Percentiles rank a stretch among this genome's conserved stretches.
Evolutionary conservation across 2,329 filamentous ascomycete genomes (phyloP).

Genomic region (Hypoxylon sp.): DNA sequence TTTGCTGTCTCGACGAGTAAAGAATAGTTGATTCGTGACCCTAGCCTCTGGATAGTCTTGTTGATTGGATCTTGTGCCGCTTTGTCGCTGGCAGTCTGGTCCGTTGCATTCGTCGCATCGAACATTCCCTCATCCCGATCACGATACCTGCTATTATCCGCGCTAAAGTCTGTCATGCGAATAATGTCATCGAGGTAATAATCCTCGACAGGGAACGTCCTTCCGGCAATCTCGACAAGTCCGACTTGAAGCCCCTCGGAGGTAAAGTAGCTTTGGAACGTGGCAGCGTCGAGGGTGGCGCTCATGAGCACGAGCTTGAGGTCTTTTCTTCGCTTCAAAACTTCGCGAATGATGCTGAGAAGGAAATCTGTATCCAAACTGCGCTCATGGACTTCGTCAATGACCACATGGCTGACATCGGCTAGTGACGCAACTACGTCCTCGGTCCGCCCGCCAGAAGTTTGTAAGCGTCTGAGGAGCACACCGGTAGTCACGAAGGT

Average conservation of each 20-base stretch:
- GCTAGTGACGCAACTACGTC: conserved; percentile 85
- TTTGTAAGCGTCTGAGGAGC: conserved; percentile 89
- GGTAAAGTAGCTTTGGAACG: conserved; percentile 88
- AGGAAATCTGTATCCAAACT: conserved; percentile 96
- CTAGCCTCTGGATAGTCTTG: conserved; percentile 77
- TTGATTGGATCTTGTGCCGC: conserved; percentile 68
- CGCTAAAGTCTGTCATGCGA: conserved; percentile 79
- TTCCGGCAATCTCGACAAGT: conserved; percentile 85
- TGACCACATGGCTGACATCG: conserved; percentile 93
- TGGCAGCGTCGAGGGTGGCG: conserved; percentile 89
- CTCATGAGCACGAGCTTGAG: conserved; percentile 96
- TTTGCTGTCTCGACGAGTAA: conserved; percentile 84
- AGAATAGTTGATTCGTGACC: conserved; percentile 91
- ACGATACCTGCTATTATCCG: conserved; percentile 48
- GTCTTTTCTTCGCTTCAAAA: conserved; percentile 79
- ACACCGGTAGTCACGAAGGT: conserved; percentile 98
- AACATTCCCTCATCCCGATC: conserved; percentile 45
- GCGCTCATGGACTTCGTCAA: conserved; percentile 96
- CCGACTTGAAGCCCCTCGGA: conserved; percentile 77
- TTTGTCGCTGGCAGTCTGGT: conserved; percentile 55
- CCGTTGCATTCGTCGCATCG: conserved; percentile 58
- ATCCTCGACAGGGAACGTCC: conserved; percentile 91
- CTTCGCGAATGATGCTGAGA: conserved; percentile 86
- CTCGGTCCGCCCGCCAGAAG: conserved; percentile 82
- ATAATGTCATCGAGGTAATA: conserved; percentile 92